These are phyloP conservation scores for Lojkania enalia DNA, from an alignment of 2,329 filamentous ascomycete genomes.

Conservation along the genomic window DNA sequence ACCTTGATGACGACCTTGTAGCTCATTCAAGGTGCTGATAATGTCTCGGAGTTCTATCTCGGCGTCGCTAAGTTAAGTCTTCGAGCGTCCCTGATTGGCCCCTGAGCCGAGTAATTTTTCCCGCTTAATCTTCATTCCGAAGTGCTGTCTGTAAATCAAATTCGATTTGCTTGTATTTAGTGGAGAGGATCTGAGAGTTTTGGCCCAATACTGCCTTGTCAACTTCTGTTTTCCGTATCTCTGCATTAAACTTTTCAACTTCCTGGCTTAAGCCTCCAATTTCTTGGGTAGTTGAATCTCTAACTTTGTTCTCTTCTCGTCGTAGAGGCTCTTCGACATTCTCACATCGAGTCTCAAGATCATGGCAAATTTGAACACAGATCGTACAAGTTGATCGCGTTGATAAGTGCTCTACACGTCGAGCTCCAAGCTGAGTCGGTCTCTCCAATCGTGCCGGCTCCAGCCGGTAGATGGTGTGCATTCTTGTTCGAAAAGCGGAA, in stretches of 20 bases:
- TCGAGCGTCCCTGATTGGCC: slow-evolving; percentile 22
- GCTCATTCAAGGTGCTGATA: slow-evolving; percentile 16
- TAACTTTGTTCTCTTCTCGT: slow-evolving; percentile 46
- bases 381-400: slow-evolving; percentile 52
- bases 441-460: slow-evolving; percentile 54
- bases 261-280: no score
- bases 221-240: no score
- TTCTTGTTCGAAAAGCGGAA: slow-evolving; percentile 44
- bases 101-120: slow-evolving; percentile 29
- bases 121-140: slow-evolving; percentile 13
- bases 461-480: slow-evolving; percentile 41
- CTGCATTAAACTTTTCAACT: no score
- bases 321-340: slow-evolving; percentile 59
- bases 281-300: no score
- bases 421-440: slow-evolving; percentile 50
- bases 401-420: slow-evolving; percentile 44
- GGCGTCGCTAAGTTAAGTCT: slow-evolving; percentile 19
- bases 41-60: slow-evolving; percentile 22
- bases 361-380: slow-evolving; percentile 59
- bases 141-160: slow-evolving; percentile 30
- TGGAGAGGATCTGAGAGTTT: no score
- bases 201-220: no score
- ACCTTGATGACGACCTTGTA: slow-evolving; percentile 7
- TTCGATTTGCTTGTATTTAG: no score
- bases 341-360: slow-evolving; percentile 60